Evolutionary conservation across 1,284 basidiomycete species (phyloP), one percentile per base, ranked within the genome.

Genomic region (Austroboletus niveus): DNA sequence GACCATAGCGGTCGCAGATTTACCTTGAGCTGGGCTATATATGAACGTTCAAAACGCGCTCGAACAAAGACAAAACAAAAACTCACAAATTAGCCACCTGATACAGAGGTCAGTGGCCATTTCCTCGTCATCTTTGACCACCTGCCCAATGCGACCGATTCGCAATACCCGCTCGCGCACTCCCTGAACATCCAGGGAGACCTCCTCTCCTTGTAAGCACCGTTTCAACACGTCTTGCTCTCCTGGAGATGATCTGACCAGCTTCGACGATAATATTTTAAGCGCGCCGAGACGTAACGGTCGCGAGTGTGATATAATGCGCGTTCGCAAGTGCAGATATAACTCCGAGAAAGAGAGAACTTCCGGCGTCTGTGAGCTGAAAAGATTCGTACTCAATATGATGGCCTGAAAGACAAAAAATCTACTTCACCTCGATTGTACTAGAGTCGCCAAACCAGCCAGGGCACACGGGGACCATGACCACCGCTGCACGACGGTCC

Each of bases 1-100:
- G 81, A 79, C 89, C 94, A 98, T 11, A 96, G 63, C 0, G 95
- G 95, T 32, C 91, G 81, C 43, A 97, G 74, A 66, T 94, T 94
- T 59, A 97, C 88, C 72, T 97, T 97, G 45, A 97, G 74, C 68
- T 97, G 94, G 3, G 87, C 90, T 84, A 57, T n/a, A 43, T 14
- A 48, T n/a, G 1, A 53, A 32, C 5, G 9, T 34, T 46, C 3
- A 52, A 5, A 34, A 42, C 36, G 3, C 4, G n/a, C 11, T 39
- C 34, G 14, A 36, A 20, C 47, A 42, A 40, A 20, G 41, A 52
- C 39, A n/a, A 34, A 38, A 50, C 29, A 24, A 47, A 34, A 47
- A 69, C 72, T 53, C 57, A 81, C 83, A 80, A 41, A 87, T 75
- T 15, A 92, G 62, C 89, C 89, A 92, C 38, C 80, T 66, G 8